Conservation (phyloP, 495 filamentous ascomycete genomes). For the Neurospora sp. region DNA sequence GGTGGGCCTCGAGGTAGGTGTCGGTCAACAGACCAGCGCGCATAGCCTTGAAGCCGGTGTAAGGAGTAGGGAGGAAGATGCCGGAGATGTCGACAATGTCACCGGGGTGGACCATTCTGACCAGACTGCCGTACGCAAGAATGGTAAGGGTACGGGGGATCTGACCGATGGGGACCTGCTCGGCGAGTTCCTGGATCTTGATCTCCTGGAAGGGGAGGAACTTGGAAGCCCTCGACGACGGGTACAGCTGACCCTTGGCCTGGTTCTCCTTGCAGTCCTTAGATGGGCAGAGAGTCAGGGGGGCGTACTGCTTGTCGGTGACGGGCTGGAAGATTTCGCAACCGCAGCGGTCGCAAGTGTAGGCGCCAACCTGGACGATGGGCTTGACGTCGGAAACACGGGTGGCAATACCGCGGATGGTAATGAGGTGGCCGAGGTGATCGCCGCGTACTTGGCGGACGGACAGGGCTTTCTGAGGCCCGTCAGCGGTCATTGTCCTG, state of each 20-base stretch:
- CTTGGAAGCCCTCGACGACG: constrained; percentile 89
- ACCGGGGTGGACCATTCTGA: constrained; percentile 79
- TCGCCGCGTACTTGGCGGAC: constrained; percentile 88
- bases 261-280: constrained; percentile 83
- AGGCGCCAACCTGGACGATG: constrained; percentile 91
- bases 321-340: constrained; percentile 97
- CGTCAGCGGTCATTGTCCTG: constrained; percentile 56
- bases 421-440: constrained; percentile 87
- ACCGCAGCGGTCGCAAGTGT: constrained; percentile 92
- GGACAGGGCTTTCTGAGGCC: constrained; percentile 74
- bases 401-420: constrained; percentile 87
- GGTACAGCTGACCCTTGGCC: constrained; percentile 82
- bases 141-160: constrained; percentile 86
- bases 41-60: constrained; percentile 96
- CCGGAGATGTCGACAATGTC: constrained; percentile 89
- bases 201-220: constrained; percentile 97
- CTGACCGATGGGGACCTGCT: constrained; percentile 95
- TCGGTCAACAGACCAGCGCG: constrained; percentile 89
- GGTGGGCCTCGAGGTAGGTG: constrained; percentile 91
- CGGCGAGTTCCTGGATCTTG: constrained; percentile 96
- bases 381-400: constrained; percentile 97
- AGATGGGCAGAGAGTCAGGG: constrained; percentile 75
- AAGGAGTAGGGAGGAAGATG: constrained; percentile 93
- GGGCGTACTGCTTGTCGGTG: constrained; percentile 79
- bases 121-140: constrained; percentile 77